Evolutionary conservation across 106 monocot genomes (phyloP).

Genomic region (Ottelia alismoides): DNA sequence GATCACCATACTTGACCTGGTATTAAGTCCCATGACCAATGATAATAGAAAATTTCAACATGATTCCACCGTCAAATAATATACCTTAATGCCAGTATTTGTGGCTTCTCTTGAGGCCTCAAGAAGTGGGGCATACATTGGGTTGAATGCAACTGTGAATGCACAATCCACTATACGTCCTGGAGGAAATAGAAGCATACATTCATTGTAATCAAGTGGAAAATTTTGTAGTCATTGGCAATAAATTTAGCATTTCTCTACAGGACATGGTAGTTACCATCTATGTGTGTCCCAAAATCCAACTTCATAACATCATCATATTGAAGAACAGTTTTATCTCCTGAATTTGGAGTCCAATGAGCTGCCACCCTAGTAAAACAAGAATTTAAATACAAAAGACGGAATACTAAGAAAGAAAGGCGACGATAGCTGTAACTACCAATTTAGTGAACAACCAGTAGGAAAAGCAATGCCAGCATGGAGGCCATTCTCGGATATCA

Average conservation of each 20-base stretch:
- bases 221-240: too few species aligned
- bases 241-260: too few species aligned
- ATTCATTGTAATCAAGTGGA: too few species aligned
- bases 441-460: constrained; percentile 96
- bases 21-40: too few species aligned
- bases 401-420: neutral
- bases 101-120: constrained; percentile 94
- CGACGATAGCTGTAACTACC: constrained; percentile 22
- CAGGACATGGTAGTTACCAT: constrained; percentile 73
- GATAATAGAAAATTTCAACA: too few species aligned
- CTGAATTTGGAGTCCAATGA: constrained; percentile 98
- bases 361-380: constrained; percentile 81
- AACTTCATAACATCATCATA: constrained; percentile 99
- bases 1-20: too few species aligned
- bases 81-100: constrained; percentile 91
- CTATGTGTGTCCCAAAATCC: constrained; percentile 96
- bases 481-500: constrained; percentile 92
- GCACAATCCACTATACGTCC: constrained; percentile 95
- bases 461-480: constrained; percentile 99
- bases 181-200: constrained; percentile 26
- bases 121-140: constrained; percentile 89
- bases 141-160: constrained; percentile 97
- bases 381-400: neutral
- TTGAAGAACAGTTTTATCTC: constrained; percentile 97
- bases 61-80: too few species aligned